Conservation (phyloP, 495 filamentous ascomycete genomes). For the Penicillium atrosanguineum region DNA sequence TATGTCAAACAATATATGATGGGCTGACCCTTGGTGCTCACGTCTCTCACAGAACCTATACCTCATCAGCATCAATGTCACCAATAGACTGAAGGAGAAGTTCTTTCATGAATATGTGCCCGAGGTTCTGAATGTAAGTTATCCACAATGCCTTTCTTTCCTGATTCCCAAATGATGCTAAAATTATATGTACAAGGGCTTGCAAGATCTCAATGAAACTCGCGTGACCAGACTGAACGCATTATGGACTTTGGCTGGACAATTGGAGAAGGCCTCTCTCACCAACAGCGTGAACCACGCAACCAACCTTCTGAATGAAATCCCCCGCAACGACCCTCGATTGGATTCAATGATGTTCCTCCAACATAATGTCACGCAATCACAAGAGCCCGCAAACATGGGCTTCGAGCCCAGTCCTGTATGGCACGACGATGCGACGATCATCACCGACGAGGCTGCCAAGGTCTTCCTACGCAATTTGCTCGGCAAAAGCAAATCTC, state of each 20-base stretch:
- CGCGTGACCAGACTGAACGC: conserved; percentile 77
- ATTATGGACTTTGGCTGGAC: conserved; percentile 75
- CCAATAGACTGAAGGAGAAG: conserved; percentile 93
- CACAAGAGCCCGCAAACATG: conserved; percentile 79
- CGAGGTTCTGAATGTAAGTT: conserved; percentile 78
- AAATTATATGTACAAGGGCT: conserved; percentile 41
- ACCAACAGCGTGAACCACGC: conserved; percentile 68
- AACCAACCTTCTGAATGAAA: conserved; percentile 69
- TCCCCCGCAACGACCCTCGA: conserved; percentile 81
- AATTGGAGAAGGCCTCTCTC: conserved; percentile 73
- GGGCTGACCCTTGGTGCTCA: not conserved
- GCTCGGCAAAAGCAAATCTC: conserved; percentile 81
- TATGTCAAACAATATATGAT: conserved; percentile 12
- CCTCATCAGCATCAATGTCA: conserved; percentile 88
- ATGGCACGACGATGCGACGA: conserved; percentile 89
- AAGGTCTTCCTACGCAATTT: conserved; percentile 91
- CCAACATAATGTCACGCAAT: conserved; percentile 77
- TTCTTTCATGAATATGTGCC: conserved; percentile 98
- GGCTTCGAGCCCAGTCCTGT: conserved; percentile 92
- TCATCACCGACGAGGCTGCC: conserved; percentile 78
- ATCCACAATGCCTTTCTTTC: not conserved
- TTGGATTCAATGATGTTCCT: conserved; percentile 98
- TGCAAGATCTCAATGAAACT: conserved; percentile 91
- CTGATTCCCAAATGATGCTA: not conserved
- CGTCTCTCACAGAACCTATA: conserved; percentile 71